Evolutionary conservation across 108 stramenopile species (phyloP), one percentile per base, ranked within the genome.

Genomic region (Parietichytrium sp.): DNA sequence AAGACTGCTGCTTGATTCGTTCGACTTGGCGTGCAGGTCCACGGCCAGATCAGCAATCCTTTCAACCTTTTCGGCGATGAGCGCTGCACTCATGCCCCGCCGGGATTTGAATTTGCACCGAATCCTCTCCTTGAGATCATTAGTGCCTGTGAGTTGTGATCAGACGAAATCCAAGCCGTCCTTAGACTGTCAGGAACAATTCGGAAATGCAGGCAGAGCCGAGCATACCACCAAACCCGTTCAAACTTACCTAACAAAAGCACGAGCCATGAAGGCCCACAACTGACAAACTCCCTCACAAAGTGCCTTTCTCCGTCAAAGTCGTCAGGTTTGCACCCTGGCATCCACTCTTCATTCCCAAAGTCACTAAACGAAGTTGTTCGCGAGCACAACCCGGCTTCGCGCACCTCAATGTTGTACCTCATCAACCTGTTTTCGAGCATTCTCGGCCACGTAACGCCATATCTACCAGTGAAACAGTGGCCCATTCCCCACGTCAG

Each of bases 401-500:
- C 61, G 20, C 36, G 38, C 2, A 72, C 61, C 8, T 7, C 25
- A 10, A 72, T 10, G 16, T 27, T 72, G 61, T 2, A 72, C 8
- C 45, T 8, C 12, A 45, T 23, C 6, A 72, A 42, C 20, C 61
- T 33, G 10, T 72, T 45, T 6, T 33, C 13, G 10, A 72, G 20
- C 38, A 72, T 13, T 13, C 61, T 33, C 1, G 61, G 61, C 61
- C 61, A 72, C 10, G 61, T 72, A 16, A 45, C 45, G 15, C 23
- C 42, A 2, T 72, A 72, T 10, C 61, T 33, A 1, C 61, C 61
- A 16, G 61, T 72, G 61, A 45, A 72, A 27, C 45, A 45, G 42
- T 72, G 61, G 1, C 38, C 61, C 61, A 72, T 72, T 10, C 61
- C 61, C 61, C 61, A 72, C 18, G 61, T 72, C 1, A 72, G 36